Percentiles rank a stretch among this genome's conserved stretches.
Evolutionary conservation across 352 stramenopile genomes (phyloP).

Genomic region (Thalassiosira exigua): DNA sequence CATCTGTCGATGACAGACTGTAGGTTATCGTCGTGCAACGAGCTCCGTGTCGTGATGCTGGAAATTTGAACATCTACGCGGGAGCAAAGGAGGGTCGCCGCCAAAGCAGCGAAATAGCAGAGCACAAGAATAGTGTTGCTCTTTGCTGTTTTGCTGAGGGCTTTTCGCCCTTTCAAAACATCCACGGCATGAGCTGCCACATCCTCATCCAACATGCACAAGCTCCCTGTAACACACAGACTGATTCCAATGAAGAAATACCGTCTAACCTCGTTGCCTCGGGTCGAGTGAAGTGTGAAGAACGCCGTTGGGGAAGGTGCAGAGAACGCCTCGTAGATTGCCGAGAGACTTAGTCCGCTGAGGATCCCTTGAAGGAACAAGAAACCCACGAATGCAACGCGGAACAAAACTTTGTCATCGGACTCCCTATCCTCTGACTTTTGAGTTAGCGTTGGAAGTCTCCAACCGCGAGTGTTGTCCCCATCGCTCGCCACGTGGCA

Average conservation of each 20-base stretch:
- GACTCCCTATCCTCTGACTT: neutral
- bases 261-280: conserved; percentile 23
- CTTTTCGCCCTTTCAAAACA: conserved; percentile 7
- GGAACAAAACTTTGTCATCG: neutral
- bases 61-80: conserved; percentile 21
- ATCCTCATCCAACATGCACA: conserved; percentile 32
- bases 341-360: conserved; percentile 35
- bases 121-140: conserved; percentile 3
- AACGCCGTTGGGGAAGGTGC: conserved; percentile 1
- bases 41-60: conserved; percentile 7
- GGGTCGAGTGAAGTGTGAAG: conserved; percentile 15
- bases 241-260: conserved; percentile 40
- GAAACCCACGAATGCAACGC: conserved; percentile 15
- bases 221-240: conserved; percentile 23
- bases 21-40: conserved; percentile 10
- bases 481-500: conserved; percentile 11
- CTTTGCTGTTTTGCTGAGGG: conserved; percentile 8
- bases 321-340: conserved; percentile 33
- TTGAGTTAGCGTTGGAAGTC: neutral
- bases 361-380: conserved; percentile 44
- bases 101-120: conserved; percentile 26
- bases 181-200: neutral
- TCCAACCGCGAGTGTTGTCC: conserved; percentile 17
- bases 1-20: conserved; percentile 31
- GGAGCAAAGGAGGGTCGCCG: conserved; percentile 29